phyloP scores from a whole-genome alignment of 805 yeast species.

The Sungouiozyma intestinalis region DNA sequence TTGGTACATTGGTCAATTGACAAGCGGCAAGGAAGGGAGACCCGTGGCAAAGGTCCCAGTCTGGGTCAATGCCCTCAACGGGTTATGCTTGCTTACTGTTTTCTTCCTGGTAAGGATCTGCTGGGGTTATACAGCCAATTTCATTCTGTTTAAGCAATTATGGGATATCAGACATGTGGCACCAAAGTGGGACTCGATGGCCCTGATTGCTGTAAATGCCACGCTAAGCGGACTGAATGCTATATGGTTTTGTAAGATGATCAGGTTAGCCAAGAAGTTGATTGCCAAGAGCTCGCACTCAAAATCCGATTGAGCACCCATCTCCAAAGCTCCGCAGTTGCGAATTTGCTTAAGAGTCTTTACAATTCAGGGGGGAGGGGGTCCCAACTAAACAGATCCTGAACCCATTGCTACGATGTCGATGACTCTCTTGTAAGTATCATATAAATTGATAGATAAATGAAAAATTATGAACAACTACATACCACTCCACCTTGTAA shows the following conservation, averaged over 20 bases:
- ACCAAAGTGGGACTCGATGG: conserved; percentile 6
- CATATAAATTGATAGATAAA: too few species aligned
- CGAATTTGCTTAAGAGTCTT: too few species aligned
- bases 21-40: conserved; percentile 37
- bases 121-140: conserved; percentile 79
- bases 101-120: conserved; percentile 72
- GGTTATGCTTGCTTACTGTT: conserved; percentile 51
- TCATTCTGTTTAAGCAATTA: conserved; percentile 39
- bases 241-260: conserved; percentile 85
- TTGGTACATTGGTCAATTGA: conserved; percentile 79
- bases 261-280: conserved; percentile 56
- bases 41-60: conserved; percentile 34
- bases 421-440: too few species aligned
- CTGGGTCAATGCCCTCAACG: conserved; percentile 51
- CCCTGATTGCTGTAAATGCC: conserved; percentile 44
- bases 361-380: too few species aligned
- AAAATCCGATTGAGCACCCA: too few species aligned
- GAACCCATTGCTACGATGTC: too few species aligned
- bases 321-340: too few species aligned
- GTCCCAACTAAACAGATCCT: too few species aligned
- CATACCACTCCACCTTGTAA: too few species aligned
- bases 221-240: conserved; percentile 60
- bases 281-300: conserved; percentile 4
- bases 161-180: conserved; percentile 30
- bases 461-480: background rate